Percentiles rank a stretch among this genome's conserved stretches.
These are phyloP conservation scores for Euptelea pleiosperma DNA, from an alignment of 164 flowering plant genomes.

Conservation along the genomic window DNA sequence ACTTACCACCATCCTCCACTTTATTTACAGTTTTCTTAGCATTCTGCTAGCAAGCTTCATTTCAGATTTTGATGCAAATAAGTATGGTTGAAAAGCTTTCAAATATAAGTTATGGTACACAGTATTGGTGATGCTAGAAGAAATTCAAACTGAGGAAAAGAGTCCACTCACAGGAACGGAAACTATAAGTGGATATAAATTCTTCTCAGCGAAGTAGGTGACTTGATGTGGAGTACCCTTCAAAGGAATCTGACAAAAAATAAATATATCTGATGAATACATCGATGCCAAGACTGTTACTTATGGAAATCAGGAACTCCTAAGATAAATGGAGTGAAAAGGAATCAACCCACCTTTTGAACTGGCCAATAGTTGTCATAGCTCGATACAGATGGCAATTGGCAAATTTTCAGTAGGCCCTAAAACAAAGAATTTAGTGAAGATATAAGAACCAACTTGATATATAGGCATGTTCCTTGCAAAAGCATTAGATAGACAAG, in stretches of 20 bases:
- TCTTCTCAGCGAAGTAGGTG: conserved; percentile 89
- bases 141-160: not conserved
- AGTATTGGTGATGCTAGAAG: not conserved
- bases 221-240: conserved; percentile 98
- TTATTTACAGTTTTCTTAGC: not conserved
- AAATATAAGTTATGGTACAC: not conserved
- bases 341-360: conserved; percentile 57
- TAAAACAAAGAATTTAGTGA: conserved; percentile 19
- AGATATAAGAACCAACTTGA: not conserved
- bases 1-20: too few relatives aligned
- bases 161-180: conserved; percentile 81
- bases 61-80: not conserved
- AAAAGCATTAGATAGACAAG: not conserved
- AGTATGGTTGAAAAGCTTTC: not conserved
- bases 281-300: not conserved
- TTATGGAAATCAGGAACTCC: not conserved
- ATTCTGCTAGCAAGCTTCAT: not conserved
- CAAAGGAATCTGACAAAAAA: conserved; percentile 68
- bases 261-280: not conserved
- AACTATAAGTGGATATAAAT: conserved; percentile 85
- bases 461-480: not conserved
- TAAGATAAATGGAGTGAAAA: not conserved
- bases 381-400: conserved; percentile 63
- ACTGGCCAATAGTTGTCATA: conserved; percentile 99
- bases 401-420: conserved; percentile 96